A percentile compares a stretch with the other conserved stretches of the same genome.
Evolutionary conservation across 2,329 filamentous ascomycete genomes (phyloP).

Genomic region (Exophiala spinifera): DNA sequence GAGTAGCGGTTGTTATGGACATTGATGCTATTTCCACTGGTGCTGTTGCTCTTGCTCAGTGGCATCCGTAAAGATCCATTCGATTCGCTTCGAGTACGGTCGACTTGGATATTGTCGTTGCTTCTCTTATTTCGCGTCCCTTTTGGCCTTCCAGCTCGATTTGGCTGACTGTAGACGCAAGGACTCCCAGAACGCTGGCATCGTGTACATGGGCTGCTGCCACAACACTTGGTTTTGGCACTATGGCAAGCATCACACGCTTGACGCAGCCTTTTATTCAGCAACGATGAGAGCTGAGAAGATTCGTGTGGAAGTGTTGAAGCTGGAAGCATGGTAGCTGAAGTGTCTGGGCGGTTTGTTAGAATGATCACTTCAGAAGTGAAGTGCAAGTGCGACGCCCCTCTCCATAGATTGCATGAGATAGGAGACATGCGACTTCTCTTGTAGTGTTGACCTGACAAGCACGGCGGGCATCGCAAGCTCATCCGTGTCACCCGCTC

Average conservation of each 20-base stretch:
- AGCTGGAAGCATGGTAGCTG: background rate
- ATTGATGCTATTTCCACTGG: background rate
- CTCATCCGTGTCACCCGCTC: background rate
- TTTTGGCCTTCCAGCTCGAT: constrained; percentile 2
- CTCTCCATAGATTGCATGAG: background rate
- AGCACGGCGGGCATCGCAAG: background rate
- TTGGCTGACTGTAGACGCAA: constrained; percentile 2
- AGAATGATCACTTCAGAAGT: background rate
- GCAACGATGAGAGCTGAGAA: background rate
- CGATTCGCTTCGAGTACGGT: background rate
- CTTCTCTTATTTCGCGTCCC: constrained; percentile 2
- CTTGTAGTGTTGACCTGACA: background rate
- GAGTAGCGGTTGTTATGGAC: background rate
- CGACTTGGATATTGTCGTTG: background rate
- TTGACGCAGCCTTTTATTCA: constrained; percentile 1
- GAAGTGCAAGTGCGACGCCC: background rate
- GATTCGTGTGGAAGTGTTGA: background rate
- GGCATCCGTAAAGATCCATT: background rate
- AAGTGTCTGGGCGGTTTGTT: background rate
- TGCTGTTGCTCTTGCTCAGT: background rate
- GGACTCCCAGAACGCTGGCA: background rate
- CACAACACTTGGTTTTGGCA: constrained; percentile 4
- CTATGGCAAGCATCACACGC: constrained; percentile 3
- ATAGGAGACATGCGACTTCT: background rate
- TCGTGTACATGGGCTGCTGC: background rate